Evolutionary conservation across 2,329 filamentous ascomycete species (phyloP).

Genomic region (Biscogniauxia sp.): DNA sequence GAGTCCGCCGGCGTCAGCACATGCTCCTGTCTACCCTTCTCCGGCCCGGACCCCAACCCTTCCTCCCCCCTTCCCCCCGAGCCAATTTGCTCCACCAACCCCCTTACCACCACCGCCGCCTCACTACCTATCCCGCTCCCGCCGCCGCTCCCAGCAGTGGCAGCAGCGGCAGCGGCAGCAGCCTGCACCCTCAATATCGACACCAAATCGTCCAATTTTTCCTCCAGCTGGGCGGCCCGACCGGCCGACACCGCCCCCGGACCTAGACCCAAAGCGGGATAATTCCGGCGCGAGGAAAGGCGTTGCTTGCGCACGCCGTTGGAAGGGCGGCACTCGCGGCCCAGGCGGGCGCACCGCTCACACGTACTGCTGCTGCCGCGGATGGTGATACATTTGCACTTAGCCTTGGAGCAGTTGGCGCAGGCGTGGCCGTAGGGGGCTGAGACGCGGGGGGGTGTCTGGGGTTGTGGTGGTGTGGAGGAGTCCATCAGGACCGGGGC

Average conservation of each 20-base stretch:
- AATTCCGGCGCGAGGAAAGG: constrained; percentile 8
- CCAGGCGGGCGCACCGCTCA: constrained; percentile 42
- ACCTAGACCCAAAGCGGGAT: background rate
- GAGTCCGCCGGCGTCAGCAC: constrained; percentile 2
- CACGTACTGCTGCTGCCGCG: constrained; percentile 22
- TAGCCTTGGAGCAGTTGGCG: constrained; percentile 41
- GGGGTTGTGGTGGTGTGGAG: constrained; percentile 7
- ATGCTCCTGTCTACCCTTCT: background rate
- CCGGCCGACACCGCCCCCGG: constrained; percentile 5
- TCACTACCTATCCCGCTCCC: background rate
- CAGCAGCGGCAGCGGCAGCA: constrained; percentile 3
- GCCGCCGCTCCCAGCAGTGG: constrained; percentile 3
- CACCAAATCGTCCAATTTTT: constrained; percentile 32
- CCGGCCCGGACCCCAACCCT: background rate
- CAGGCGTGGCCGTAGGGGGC: constrained; percentile 43
- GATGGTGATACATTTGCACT: constrained; percentile 43
- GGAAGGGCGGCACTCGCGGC: constrained; percentile 40
- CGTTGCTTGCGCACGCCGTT: constrained; percentile 33
- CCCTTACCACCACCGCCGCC: background rate
- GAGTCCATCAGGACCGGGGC: background rate
- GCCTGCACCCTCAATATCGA: constrained; percentile 29
- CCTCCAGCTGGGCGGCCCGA: constrained; percentile 28
- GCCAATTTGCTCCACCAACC: background rate
- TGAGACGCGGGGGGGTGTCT: constrained; percentile 19
- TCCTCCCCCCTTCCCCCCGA: background rate